Evolutionary conservation across 139 green algal species (phyloP).

Genomic region (Edaphochlamys debaryana): DNA sequence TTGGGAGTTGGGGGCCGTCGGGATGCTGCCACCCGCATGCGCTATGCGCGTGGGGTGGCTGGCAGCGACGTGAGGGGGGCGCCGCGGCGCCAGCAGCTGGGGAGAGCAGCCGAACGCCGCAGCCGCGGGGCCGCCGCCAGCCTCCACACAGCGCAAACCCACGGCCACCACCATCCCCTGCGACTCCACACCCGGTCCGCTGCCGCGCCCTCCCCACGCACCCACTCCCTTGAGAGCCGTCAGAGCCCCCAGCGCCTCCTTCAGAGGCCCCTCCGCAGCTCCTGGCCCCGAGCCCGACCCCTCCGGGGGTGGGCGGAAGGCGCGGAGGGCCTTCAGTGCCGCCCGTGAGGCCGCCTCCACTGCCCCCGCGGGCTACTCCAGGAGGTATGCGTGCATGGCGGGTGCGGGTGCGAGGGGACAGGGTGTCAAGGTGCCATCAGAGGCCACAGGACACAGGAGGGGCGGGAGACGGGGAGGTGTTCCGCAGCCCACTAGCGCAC

Average conservation of each 20-base stretch:
- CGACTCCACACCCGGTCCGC: background rate
- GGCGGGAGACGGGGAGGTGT: too few species aligned
- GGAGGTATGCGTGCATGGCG: background rate
- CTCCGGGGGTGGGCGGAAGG: background rate
- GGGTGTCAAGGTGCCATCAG: background rate
- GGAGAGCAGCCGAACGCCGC: background rate
- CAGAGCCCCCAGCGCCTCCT: slow-evolving; percentile 53
- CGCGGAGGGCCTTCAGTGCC: background rate
- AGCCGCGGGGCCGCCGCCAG: background rate
- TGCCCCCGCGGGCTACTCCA: background rate
- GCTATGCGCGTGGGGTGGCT: too few species aligned
- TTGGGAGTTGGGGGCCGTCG: background rate
- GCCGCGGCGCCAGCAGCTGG: background rate
- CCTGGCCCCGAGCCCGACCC: background rate
- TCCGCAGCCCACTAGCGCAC: too few species aligned
- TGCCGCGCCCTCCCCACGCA: background rate
- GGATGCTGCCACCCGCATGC: background rate
- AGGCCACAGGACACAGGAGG: background rate
- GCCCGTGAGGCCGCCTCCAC: slow-evolving; percentile 14
- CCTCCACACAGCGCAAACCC: too few species aligned
- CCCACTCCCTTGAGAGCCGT: slow-evolving; percentile 68
- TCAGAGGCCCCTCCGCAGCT: background rate
- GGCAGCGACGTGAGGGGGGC: background rate
- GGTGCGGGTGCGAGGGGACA: background rate
- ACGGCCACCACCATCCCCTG: background rate